phyloP scores from a whole-genome alignment of 805 yeast species.

The Candida insectorum region DNA sequence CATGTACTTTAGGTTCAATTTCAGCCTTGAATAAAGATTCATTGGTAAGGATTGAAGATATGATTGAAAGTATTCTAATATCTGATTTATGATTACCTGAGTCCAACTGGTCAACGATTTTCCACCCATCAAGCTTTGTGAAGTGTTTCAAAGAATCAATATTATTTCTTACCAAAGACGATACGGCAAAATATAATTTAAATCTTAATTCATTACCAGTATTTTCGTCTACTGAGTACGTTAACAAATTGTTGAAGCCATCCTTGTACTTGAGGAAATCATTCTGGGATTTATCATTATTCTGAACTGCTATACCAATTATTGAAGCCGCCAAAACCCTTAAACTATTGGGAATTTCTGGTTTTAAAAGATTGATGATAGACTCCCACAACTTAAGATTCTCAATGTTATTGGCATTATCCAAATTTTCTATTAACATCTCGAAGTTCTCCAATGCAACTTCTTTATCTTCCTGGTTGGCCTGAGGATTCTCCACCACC shows the following conservation, averaged over 20 bases:
- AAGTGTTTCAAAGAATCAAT: slow-evolving; percentile 54
- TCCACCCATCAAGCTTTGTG: slow-evolving; percentile 61
- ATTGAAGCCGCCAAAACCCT: slow-evolving; percentile 64
- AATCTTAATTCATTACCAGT: slow-evolving; percentile 34
- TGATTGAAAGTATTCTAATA: slow-evolving; percentile 53
- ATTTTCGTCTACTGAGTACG: slow-evolving; percentile 30
- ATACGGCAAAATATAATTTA: slow-evolving; percentile 76
- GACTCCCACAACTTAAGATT: slow-evolving; percentile 79
- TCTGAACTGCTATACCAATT: slow-evolving; percentile 90
- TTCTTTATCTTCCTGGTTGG: slow-evolving; percentile 59
- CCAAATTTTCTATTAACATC: slow-evolving; percentile 88
- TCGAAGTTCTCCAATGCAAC: slow-evolving; percentile 88
- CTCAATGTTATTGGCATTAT: slow-evolving; percentile 90
- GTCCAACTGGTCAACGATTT: slow-evolving; percentile 16
- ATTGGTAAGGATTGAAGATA: slow-evolving; percentile 59
- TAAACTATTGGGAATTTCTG: slow-evolving; percentile 30
- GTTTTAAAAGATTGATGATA: slow-evolving; percentile 52
- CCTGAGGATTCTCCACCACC: slow-evolving; percentile 56
- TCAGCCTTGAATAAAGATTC: slow-evolving; percentile 36
- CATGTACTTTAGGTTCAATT: slow-evolving; percentile 35
- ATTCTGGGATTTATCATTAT: slow-evolving; percentile 73
- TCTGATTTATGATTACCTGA: slow-evolving; percentile 37
- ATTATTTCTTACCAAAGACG: slow-evolving; percentile 71
- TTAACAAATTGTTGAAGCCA: slow-evolving; percentile 46
- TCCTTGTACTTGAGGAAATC: slow-evolving; percentile 53